Evolutionary conservation across 2,329 filamentous ascomycete genomes (phyloP).

Genomic region (Colletotrichum costaricense): DNA sequence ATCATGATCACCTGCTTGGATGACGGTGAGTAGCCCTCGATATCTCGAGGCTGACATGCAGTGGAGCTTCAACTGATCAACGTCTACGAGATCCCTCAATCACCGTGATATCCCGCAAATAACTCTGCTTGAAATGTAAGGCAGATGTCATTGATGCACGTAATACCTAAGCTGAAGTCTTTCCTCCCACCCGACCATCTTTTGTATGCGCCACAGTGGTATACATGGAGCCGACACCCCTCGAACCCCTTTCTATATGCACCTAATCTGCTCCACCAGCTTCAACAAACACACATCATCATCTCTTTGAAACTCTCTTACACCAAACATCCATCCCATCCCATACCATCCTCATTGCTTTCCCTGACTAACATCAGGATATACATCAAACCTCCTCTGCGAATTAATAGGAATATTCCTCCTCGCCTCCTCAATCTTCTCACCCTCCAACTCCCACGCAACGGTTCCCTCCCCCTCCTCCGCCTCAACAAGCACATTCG

Average conservation of each 20-base stretch:
- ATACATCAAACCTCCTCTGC: slow-evolving; percentile 94
- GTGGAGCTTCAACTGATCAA: not conserved
- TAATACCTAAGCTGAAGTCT: not conserved
- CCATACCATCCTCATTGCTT: slow-evolving; percentile 45
- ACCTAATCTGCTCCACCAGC: not conserved
- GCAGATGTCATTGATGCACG: not conserved
- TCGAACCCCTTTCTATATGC: not conserved
- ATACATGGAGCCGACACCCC: not conserved
- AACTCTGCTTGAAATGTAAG: not conserved
- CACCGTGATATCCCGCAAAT: not conserved
- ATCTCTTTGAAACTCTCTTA: not conserved
- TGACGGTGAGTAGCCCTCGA: no score
- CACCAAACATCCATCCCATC: not conserved
- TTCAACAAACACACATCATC: not conserved
- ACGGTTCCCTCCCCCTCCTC: slow-evolving; percentile 83
- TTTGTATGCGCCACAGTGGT: not conserved
- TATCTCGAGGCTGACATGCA: not conserved
- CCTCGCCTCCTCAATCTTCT: slow-evolving; percentile 78
- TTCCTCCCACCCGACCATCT: not conserved
- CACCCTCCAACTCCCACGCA: slow-evolving; percentile 75
- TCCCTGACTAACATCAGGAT: slow-evolving; percentile 85
- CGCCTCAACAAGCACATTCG: slow-evolving; percentile 81
- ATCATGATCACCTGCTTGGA: no score
- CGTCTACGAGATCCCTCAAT: not conserved
- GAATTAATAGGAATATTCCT: slow-evolving; percentile 85